These are phyloP conservation scores for Magnusiomyces magnusii DNA, from an alignment of 1,139 yeast genomes.

Conservation along the genomic window DNA sequence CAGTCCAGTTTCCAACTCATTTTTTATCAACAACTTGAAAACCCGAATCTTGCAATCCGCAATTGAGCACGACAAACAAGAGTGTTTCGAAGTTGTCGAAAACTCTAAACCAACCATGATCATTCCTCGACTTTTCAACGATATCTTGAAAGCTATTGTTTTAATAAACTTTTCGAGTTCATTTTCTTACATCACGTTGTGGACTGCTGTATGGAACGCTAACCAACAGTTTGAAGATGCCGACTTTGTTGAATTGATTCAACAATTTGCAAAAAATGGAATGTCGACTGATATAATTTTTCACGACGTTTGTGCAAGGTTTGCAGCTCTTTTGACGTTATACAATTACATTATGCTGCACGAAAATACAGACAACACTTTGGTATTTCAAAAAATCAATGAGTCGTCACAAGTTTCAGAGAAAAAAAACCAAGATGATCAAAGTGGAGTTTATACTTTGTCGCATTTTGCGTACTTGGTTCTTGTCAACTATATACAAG, in stretches of 20 bases:
- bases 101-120: neutral
- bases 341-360: too few species aligned
- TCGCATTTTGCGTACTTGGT: neutral
- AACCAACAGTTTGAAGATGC: neutral
- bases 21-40: too few species aligned
- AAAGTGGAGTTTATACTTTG: neutral
- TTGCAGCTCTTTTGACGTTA: too few species aligned
- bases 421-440: neutral
- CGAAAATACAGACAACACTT: too few species aligned
- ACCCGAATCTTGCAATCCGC: neutral
- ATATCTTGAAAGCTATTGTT: neutral
- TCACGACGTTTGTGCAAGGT: too few species aligned
- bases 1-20: too few species aligned
- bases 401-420: too few species aligned
- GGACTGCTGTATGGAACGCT: neutral
- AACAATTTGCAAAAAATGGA: neutral
- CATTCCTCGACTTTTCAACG: neutral
- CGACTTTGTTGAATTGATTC: neutral
- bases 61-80: neutral
- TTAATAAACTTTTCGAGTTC: neutral
- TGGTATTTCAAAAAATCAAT: too few species aligned
- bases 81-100: neutral
- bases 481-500: neutral
- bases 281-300: neutral
- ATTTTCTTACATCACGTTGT: neutral